Evolutionary conservation across 2,329 filamentous ascomycete species (phyloP), one percentile per base, ranked within the genome.

Genomic region (Ambrosiella beaveri): DNA sequence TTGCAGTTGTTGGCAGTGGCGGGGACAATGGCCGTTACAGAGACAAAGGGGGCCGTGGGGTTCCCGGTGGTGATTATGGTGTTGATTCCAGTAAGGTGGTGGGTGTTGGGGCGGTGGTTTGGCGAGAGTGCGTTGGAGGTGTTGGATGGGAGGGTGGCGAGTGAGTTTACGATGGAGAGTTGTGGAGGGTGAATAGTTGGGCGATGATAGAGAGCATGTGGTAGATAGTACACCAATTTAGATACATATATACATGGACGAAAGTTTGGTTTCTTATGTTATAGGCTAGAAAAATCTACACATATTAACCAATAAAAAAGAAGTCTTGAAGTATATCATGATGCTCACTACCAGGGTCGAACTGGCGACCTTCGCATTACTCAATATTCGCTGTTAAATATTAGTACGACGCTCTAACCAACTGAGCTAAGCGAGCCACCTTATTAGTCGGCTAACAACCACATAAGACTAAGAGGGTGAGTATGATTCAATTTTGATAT

Each of bases 1-100:
- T 69, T 88, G 39, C 82, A 89, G 68, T 70, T 90, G 3, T 27
- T 83, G 49, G 85, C 80, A 0, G 89, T 90, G 64, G 86, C 75
- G 2, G 85, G 82, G 19, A 91, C 86, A 0, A 89, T 91, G 67
- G 86, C 86, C 60, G 86, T 90, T 64, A 89, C 86, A 0, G 83
- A 91, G 70, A 90, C 86, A 0, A 84, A 90, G 54, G 86, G 86
- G 2, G 86, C 86, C 1, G 86, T 91, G 9, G 86, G 86, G 0
- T 91, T 90, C 63, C 86, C 86, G 7, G 75, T 88, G 40, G 78
- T 88, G 62, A 88, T 89, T 65, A 70, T 88, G 53, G 68, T 80
- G 13, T 72, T 88, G 4, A 82, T 88, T 27, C 85, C 85, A 0
- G 69, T 82, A 1, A 76, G 85, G 7, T 78, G 82, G 1, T 71